Conservation (phyloP, 1,284 basidiomycete genomes). For the Grifola frondosa region DNA sequence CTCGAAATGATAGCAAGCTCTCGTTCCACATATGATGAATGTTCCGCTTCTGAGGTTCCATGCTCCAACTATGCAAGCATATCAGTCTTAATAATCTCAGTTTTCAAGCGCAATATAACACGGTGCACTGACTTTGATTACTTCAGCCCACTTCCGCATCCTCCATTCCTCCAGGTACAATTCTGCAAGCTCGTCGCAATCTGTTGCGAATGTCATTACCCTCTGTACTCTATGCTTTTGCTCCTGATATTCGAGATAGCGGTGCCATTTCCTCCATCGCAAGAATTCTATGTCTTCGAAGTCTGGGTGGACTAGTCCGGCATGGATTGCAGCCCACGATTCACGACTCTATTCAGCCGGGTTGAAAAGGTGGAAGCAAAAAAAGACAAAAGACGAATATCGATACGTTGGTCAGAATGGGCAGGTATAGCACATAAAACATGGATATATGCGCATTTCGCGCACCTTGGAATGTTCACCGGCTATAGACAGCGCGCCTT, state of each 20-base stretch:
- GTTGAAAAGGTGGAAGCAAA: neutral
- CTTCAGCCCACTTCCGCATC: conserved; percentile 31
- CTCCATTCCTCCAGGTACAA: conserved; percentile 38
- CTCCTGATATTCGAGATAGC: conserved; percentile 36
- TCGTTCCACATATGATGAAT: no score
- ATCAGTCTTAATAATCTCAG: no score
- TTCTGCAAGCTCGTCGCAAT: conserved; percentile 36
- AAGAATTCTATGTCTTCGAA: conserved; percentile 40
- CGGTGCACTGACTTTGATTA: conserved; percentile 23
- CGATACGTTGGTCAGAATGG: neutral
- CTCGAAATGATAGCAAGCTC: no score
- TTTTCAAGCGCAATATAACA: no score
- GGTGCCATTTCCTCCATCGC: conserved; percentile 41
- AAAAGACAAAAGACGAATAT: neutral
- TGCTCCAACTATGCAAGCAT: no score
- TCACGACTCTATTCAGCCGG: conserved; percentile 37
- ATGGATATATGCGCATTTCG: neutral
- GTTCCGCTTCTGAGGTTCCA: no score
- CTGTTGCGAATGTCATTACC: conserved; percentile 35
- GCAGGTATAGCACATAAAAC: conserved; percentile 1
- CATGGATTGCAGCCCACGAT: conserved; percentile 44
- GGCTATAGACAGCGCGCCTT: conserved; percentile 24
- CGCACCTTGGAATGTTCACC: conserved; percentile 45
- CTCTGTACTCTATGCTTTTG: conserved; percentile 33
- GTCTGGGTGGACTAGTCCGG: conserved; percentile 36